phyloP scores from a whole-genome alignment of 164 flowering plant species.

The Piper longum region DNA sequence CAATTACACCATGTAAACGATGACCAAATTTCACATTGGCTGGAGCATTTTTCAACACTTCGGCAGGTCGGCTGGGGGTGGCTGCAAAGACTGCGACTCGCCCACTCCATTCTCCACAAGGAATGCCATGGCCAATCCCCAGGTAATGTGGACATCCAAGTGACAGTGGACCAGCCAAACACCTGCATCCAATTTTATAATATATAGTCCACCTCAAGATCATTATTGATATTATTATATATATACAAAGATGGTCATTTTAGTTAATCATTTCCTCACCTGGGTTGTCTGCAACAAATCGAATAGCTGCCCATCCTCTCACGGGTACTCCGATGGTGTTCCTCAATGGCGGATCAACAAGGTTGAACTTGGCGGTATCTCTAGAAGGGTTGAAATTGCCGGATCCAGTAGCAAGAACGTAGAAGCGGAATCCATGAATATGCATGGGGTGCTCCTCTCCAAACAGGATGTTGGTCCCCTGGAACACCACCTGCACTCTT shows the following conservation, averaged over 20 bases:
- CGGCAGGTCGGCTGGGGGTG: conserved; percentile 49
- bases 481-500: no score
- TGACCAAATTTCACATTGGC: not conserved
- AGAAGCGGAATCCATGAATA: conserved; percentile 59
- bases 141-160: conserved; percentile 57
- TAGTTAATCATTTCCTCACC: conserved; percentile 15
- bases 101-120: conserved; percentile 61
- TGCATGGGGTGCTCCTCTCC: conserved; percentile 16
- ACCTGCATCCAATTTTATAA: conserved; percentile 22
- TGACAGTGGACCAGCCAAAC: conserved; percentile 87
- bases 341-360: conserved; percentile 44
- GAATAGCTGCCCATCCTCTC: conserved; percentile 11
- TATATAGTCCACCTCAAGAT: no score
- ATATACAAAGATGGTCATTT: no score
- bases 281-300: conserved; percentile 64
- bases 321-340: conserved; percentile 69
- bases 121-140: conserved; percentile 80
- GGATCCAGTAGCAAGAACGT: conserved; percentile 61
- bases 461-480: no score
- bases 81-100: conserved; percentile 30
- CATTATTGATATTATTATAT: no score
- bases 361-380: conserved; percentile 32
- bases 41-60: conserved; percentile 3
- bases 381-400: conserved; percentile 35
- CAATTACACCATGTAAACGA: not conserved